A percentile compares a stretch with the other conserved stretches of the same genome.
Evolutionary conservation across 139 green algal species (phyloP).

Genomic region (Closterium sp.): DNA sequence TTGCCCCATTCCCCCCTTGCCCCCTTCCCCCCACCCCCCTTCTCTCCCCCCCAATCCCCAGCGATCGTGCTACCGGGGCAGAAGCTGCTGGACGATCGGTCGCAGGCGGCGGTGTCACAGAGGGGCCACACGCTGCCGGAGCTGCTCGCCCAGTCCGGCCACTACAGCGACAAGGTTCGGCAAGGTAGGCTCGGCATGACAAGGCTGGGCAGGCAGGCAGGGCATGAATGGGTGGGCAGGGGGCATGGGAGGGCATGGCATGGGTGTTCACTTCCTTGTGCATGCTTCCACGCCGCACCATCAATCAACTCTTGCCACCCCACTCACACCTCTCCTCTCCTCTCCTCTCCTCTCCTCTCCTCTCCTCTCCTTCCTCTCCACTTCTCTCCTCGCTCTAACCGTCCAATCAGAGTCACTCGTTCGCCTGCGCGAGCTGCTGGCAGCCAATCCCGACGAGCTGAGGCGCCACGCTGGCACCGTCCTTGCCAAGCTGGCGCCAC

Average conservation of each 20-base stretch:
- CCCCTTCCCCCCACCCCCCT: too few relatives aligned
- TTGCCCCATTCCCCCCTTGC: too few relatives aligned
- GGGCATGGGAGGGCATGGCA: neutral
- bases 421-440: neutral
- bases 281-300: too few relatives aligned
- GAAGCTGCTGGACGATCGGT: conserved; percentile 9
- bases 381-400: too few relatives aligned
- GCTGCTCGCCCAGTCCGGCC: conserved; percentile 6
- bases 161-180: conserved; percentile 33
- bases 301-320: too few relatives aligned
- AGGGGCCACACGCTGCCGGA: conserved; percentile 23
- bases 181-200: conserved; percentile 5
- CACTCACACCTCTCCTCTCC: too few relatives aligned
- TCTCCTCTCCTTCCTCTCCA: too few relatives aligned
- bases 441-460: neutral
- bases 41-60: neutral
- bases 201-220: neutral
- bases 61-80: conserved; percentile 27
- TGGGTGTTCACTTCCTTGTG: too few relatives aligned
- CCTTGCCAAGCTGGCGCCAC: neutral
- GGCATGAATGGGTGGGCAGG: too few relatives aligned
- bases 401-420: neutral
- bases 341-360: too few relatives aligned
- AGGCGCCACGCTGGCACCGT: neutral
- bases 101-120: conserved; percentile 3